These are phyloP conservation scores for Lycium ferocissimum DNA, from an alignment of 257 asterid species.

Conservation along the genomic window DNA sequence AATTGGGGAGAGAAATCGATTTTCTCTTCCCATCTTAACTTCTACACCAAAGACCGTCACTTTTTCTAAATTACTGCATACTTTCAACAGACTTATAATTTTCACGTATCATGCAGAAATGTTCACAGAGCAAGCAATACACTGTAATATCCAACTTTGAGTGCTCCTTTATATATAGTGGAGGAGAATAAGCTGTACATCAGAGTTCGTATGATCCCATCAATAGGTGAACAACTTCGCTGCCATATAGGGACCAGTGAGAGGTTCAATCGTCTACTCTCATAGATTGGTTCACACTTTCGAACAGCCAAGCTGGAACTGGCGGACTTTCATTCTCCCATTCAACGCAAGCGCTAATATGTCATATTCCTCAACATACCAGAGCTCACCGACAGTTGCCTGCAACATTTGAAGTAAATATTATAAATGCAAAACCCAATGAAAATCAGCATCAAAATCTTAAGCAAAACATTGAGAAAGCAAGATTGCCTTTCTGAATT, in stretches of 20 bases:
- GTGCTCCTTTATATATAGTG: background rate
- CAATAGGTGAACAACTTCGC: background rate
- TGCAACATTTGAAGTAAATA: conserved; percentile 34
- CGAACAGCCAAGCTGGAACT: conserved; percentile 62
- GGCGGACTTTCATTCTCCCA: conserved; percentile 72
- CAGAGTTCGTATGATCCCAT: conserved; percentile 15
- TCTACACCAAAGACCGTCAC: background rate
- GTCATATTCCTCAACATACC: conserved; percentile 95
- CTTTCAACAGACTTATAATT: background rate
- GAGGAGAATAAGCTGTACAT: conserved; percentile 15
- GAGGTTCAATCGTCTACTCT: background rate
- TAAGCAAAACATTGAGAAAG: background rate
- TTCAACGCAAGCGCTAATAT: conserved; percentile 84
- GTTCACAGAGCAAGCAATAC: background rate
- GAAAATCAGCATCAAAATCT: conserved; percentile 9
- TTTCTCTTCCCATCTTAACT: background rate
- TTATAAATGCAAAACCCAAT: background rate
- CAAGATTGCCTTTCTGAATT: background rate
- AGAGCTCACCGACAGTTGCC: conserved; percentile 83
- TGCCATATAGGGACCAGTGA: background rate
- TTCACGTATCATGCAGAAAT: background rate
- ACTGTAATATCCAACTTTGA: background rate
- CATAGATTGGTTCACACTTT: conserved; percentile 36
- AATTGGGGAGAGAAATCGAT: background rate
- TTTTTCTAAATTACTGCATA: background rate